Conservation (phyloP, 345 rosid species). For the Corchorus capsularis region DNA sequence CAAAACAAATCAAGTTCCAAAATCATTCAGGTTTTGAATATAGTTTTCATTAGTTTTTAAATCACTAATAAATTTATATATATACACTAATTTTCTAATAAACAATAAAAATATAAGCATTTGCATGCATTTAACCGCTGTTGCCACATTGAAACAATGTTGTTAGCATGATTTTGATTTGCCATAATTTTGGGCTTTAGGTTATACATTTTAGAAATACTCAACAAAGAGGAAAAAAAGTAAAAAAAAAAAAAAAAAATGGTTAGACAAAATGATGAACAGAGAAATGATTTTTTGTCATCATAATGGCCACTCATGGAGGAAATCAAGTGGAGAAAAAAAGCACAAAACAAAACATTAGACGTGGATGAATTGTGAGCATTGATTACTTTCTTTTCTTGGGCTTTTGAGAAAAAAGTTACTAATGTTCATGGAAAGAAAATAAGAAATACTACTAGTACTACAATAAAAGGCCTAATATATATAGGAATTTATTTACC, state of each 20-base stretch:
- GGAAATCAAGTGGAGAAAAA: conserved; percentile 14
- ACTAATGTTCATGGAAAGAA: neutral
- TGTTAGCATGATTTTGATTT: conserved; percentile 9
- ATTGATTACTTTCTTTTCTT: neutral
- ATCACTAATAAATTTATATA: too few species aligned
- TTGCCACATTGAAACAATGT: neutral
- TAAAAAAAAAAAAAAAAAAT: conserved; percentile 22
- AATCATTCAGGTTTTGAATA: neutral
- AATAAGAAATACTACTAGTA: neutral
- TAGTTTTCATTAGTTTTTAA: neutral
- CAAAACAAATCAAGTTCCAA: neutral
- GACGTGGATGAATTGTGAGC: neutral
- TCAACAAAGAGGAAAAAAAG: neutral
- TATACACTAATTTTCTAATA: too few species aligned
- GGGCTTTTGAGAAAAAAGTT: conserved; percentile 20
- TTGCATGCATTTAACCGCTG: neutral
- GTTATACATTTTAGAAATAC: neutral
- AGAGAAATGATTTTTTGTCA: conserved; percentile 30
- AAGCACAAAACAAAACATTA: conserved; percentile 17
- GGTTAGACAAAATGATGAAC: conserved; percentile 55
- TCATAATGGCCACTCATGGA: conserved; percentile 23
- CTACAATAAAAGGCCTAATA: neutral
- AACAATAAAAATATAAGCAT: neutral
- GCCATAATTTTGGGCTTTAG: conserved; percentile 37
- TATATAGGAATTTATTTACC: neutral